Conservation (phyloP, 805 yeast species). For the Candida cerambycidarum region DNA sequence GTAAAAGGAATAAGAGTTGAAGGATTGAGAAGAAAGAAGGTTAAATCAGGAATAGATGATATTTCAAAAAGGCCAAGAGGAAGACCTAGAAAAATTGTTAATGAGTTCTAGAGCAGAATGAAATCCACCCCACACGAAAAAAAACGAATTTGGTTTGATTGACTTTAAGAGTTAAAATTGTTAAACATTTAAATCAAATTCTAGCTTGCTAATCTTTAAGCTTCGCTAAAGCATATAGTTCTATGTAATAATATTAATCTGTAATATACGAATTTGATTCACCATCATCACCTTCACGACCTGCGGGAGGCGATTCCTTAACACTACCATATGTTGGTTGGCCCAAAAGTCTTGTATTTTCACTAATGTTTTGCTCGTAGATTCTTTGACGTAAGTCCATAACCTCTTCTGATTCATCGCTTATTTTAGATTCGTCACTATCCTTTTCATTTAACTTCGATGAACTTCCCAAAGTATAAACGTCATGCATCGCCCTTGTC, state of each 20-base stretch:
- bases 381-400: slow-evolving; percentile 34
- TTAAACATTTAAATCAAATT: too few relatives aligned
- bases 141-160: too few relatives aligned
- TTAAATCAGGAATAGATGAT: neutral
- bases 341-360: slow-evolving; percentile 1
- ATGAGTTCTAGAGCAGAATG: neutral
- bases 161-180: too few relatives aligned
- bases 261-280: slow-evolving; percentile 2
- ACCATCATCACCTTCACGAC: neutral
- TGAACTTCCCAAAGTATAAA: slow-evolving; percentile 28
- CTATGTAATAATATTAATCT: slow-evolving; percentile 4
- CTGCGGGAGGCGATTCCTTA: slow-evolving; percentile 1
- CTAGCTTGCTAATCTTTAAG: neutral
- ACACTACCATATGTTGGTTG: slow-evolving; percentile 4
- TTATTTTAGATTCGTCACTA: slow-evolving; percentile 13
- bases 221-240: neutral
- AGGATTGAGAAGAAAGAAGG: slow-evolving; percentile 26
- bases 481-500: slow-evolving; percentile 24
- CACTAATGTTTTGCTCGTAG: slow-evolving; percentile 25
- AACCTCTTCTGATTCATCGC: slow-evolving; percentile 35
- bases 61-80: slow-evolving; percentile 15
- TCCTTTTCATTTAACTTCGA: slow-evolving; percentile 16
- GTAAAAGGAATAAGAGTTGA: slow-evolving; percentile 43
- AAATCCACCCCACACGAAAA: too few relatives aligned
- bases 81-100: slow-evolving; percentile 14